A percentile compares a stretch with the other conserved stretches of the same genome.
These are phyloP conservation scores for Pseudocercospora fijiensis DNA, from an alignment of 2,329 filamentous ascomycete genomes.

Conservation along the genomic window DNA sequence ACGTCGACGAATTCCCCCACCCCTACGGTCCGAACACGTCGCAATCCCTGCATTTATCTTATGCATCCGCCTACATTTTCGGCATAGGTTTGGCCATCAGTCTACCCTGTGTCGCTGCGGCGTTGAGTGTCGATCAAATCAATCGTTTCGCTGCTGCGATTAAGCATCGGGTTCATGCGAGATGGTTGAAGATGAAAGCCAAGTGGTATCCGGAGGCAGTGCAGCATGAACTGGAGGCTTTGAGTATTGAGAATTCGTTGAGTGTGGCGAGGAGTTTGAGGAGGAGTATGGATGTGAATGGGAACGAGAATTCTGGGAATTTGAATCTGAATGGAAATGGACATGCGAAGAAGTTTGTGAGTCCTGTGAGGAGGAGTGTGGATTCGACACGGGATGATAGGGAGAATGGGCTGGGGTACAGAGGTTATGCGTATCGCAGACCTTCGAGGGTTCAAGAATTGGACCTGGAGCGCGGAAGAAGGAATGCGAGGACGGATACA, in stretches of 20 bases:
- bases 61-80: slow-evolving; percentile 58
- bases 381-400: slow-evolving; percentile 7
- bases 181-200: slow-evolving; percentile 8
- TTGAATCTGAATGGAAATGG: slow-evolving; percentile 20
- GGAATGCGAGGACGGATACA: slow-evolving; percentile 16
- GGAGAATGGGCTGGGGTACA: background rate
- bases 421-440: slow-evolving; percentile 4
- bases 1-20: slow-evolving; percentile 51
- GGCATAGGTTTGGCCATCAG: slow-evolving; percentile 56
- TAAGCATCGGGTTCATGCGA: slow-evolving; percentile 5
- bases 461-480: slow-evolving; percentile 19
- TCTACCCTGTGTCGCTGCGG: slow-evolving; percentile 38
- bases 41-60: slow-evolving; percentile 40
- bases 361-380: slow-evolving; percentile 16
- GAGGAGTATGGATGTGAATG: slow-evolving; percentile 23
- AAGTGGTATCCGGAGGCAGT: slow-evolving; percentile 1
- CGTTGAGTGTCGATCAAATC: slow-evolving; percentile 24
- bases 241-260: slow-evolving; percentile 19
- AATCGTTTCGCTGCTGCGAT: slow-evolving; percentile 12
- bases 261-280: slow-evolving; percentile 22
- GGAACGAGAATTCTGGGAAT: slow-evolving; percentile 1
- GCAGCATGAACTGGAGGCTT: slow-evolving; percentile 5
- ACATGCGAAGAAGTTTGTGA: slow-evolving; percentile 17
- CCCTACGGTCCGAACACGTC: slow-evolving; percentile 20
- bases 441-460: slow-evolving; percentile 10